Evolutionary conservation across 2,329 filamentous ascomycete species (phyloP).

Genomic region (Cytospora schulzeri): DNA sequence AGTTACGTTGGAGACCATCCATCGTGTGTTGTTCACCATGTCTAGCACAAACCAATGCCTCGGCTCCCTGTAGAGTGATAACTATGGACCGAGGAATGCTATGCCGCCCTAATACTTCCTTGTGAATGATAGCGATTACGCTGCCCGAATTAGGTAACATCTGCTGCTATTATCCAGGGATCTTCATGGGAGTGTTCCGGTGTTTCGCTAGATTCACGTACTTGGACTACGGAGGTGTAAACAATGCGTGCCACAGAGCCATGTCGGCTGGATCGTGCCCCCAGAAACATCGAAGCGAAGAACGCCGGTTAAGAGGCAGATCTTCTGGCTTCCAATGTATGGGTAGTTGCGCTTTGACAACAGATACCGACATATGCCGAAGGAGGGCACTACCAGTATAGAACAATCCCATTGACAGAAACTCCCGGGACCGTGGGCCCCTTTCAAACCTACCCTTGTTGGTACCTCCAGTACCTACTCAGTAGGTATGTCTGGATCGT

Average conservation of each 20-base stretch:
- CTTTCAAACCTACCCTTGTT: too few species aligned
- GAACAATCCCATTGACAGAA: not conserved
- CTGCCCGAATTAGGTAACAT: not conserved
- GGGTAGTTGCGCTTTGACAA: not conserved
- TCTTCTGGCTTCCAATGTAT: not conserved
- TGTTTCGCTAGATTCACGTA: too few species aligned
- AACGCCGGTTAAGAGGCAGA: not conserved
- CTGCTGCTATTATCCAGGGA: rapidly evolving
- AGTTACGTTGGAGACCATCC: too few species aligned
- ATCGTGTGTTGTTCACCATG: too few species aligned
- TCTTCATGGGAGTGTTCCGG: too few species aligned
- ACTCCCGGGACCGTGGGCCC: not conserved
- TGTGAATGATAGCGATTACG: not conserved
- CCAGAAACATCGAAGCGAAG: not conserved
- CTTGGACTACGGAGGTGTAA: too few species aligned
- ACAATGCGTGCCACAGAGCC: not conserved
- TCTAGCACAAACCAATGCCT: too few species aligned
- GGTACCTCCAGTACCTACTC: too few species aligned
- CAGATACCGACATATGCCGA: slow-evolving; percentile 1
- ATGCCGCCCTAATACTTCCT: not conserved
- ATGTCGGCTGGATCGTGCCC: not conserved
- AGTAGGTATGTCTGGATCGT: too few species aligned
- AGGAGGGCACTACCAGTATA: not conserved
- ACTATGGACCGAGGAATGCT: too few species aligned
- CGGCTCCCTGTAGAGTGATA: too few species aligned